These are phyloP conservation scores for Phascolomyces articulosus DNA, from an alignment of 371 early-diverging fungal species.

Conservation along the genomic window DNA sequence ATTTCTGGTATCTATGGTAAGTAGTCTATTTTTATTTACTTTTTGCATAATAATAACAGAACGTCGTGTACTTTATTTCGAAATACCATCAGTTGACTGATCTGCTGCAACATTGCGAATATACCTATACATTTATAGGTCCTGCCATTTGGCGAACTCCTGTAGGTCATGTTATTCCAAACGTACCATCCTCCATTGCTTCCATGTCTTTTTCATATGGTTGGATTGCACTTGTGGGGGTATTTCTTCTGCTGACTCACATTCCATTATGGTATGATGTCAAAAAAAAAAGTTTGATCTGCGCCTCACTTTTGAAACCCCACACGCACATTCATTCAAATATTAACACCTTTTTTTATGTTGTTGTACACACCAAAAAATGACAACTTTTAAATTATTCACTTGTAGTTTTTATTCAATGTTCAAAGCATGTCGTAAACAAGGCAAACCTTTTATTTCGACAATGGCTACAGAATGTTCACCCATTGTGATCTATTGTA, in stretches of 20 bases:
- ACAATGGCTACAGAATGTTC: conserved; percentile 63
- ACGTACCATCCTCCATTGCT: conserved; percentile 32
- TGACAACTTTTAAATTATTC: not conserved
- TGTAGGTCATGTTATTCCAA: conserved; percentile 21
- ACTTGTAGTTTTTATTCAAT: conserved; percentile 61
- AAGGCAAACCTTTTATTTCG: conserved; percentile 58
- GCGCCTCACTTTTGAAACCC: too few species aligned
- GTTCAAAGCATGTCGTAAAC: conserved; percentile 67
- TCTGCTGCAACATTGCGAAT: conserved; percentile 15
- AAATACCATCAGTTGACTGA: not conserved
- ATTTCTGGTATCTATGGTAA: conserved; percentile 66
- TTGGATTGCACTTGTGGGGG: conserved; percentile 56
- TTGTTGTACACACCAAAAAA: too few species aligned
- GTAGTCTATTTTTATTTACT: conserved; percentile 8
- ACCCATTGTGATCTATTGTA: conserved; percentile 64
- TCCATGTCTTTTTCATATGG: conserved; percentile 51
- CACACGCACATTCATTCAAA: too few species aligned
- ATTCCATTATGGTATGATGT: conserved; percentile 68
- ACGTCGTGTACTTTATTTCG: not conserved
- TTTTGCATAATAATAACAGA: not conserved
- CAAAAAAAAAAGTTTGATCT: too few species aligned
- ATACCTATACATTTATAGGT: conserved; percentile 15
- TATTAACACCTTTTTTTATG: too few species aligned
- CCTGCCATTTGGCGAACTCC: conserved; percentile 33
- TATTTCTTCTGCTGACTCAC: conserved; percentile 66